Conservation (phyloP, 176 grass and related monocot species). For the Aegilops umbellulata region DNA sequence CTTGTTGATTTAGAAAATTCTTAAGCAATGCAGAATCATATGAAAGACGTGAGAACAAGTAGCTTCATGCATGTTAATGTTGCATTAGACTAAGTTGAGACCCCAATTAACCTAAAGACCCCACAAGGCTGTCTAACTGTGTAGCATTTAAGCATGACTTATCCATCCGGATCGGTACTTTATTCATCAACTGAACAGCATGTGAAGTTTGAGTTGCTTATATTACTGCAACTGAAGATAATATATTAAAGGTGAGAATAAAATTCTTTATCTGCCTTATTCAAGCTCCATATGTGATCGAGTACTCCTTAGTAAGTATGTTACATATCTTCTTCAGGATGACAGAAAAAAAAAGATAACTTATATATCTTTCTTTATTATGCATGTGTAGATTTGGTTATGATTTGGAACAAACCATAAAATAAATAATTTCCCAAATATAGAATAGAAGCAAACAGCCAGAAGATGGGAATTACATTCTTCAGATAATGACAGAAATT, state of each 20-base stretch:
- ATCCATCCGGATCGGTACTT: not conserved
- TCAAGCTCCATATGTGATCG: not conserved
- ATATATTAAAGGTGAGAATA: not conserved
- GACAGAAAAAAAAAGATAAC: not conserved
- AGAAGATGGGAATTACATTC: not conserved
- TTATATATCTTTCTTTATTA: not conserved
- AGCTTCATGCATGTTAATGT: not conserved
- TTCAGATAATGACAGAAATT: constrained; percentile 13
- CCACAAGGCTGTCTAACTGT: not conserved
- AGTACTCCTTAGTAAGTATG: not conserved
- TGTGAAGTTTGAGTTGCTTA: not conserved
- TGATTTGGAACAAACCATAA: not conserved
- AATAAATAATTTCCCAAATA: not conserved
- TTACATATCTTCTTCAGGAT: not conserved
- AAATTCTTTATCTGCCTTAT: not conserved
- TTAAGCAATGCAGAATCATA: constrained; percentile 1
- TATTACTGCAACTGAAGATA: not conserved
- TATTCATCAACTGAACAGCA: not conserved
- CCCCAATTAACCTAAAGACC: not conserved
- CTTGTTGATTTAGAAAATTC: constrained; percentile 24
- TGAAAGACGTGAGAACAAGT: constrained; percentile 5
- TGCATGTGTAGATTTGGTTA: not conserved
- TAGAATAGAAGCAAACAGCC: not conserved
- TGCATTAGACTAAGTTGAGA: constrained; percentile 32
- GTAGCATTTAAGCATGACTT: constrained; percentile 21